These are phyloP conservation scores for Neocallimastix lanati DNA, from an alignment of 192 early-diverging fungal genomes.

Conservation along the genomic window DNA sequence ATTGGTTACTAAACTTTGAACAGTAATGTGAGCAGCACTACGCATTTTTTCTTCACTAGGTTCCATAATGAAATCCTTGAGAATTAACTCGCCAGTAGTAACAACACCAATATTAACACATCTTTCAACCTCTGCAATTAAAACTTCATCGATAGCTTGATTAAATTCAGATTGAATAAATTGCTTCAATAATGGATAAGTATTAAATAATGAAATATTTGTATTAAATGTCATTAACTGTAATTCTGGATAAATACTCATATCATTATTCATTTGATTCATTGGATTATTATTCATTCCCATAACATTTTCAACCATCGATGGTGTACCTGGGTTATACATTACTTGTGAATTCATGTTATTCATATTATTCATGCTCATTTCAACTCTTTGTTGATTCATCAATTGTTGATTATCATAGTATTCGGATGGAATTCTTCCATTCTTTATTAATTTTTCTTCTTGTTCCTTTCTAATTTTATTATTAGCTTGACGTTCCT, in stretches of 20 bases:
- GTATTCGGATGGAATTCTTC: background rate
- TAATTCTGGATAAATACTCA: background rate
- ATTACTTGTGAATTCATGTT: background rate
- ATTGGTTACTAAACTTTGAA: slow-evolving; percentile 66
- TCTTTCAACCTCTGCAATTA: slow-evolving; percentile 80
- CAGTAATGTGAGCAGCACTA: slow-evolving; percentile 86
- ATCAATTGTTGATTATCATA: background rate
- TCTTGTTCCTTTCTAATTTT: background rate
- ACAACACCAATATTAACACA: slow-evolving; percentile 83
- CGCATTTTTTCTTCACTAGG: slow-evolving; percentile 85
- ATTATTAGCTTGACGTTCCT: background rate
- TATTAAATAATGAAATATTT: background rate
- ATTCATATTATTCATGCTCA: background rate
- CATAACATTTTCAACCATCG: background rate
- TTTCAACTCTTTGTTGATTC: background rate
- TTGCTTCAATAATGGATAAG: background rate
- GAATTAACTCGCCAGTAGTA: slow-evolving; percentile 74
- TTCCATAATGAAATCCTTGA: slow-evolving; percentile 93
- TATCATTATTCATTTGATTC: background rate
- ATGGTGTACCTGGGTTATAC: background rate
- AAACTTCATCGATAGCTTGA: slow-evolving; percentile 8
- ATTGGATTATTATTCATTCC: background rate
- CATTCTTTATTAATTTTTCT: background rate
- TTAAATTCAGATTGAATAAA: background rate
- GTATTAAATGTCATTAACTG: background rate